Evolutionary conservation across 495 filamentous ascomycete species (phyloP), one percentile per base, ranked within the genome.

Genomic region (Annulohypoxylon stygium): DNA sequence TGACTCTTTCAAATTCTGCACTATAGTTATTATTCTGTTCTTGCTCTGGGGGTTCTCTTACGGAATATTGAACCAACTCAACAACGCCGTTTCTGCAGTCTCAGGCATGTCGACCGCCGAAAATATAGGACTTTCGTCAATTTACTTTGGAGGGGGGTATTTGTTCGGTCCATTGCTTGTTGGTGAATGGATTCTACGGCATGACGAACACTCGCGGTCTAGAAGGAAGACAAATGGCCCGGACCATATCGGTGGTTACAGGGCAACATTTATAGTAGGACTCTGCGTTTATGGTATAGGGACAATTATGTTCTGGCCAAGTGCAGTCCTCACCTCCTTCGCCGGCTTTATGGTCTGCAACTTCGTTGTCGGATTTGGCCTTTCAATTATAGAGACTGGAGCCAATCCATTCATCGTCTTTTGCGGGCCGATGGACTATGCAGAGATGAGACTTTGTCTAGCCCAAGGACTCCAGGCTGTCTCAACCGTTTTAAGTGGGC

Each of bases 31-130:
- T 33, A 87, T 93, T 51, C 83, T 97, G 0, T 97, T 96, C 79
- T 92, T 97, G 72, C 82, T 97, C 2, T 96, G 93, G 93, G 93
- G 94, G 0, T 93, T 97, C 70, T 90, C 92, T 0, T 96, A 97
- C 77, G 93, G 93, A 12, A 86, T 97, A 30, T 85, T 97, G 10
- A 90, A 92, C 70, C 89, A 89, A 0, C 85, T 97, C 48, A 95
- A 96, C 75, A 80, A 83, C 60, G 84, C 61, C 70, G 91, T 86
- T 26, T 78, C 81, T 20, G 57, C 67, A 23, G 78, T 88, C 7
- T 80, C 83, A 5, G 30, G 73, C 18, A 77, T 83, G 71, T 81
- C 74, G 30, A 68, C 72, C 3, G 75, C 79, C 30, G 78, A 85
- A 65, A 81, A 77, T 6, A 65, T 85, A 14, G 81, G 81, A 3